Percentiles rank a stretch among this genome's conserved stretches.
Conservation (phyloP, 768 basidiomycete species). For the Leucosporidium yakuticum region DNA sequence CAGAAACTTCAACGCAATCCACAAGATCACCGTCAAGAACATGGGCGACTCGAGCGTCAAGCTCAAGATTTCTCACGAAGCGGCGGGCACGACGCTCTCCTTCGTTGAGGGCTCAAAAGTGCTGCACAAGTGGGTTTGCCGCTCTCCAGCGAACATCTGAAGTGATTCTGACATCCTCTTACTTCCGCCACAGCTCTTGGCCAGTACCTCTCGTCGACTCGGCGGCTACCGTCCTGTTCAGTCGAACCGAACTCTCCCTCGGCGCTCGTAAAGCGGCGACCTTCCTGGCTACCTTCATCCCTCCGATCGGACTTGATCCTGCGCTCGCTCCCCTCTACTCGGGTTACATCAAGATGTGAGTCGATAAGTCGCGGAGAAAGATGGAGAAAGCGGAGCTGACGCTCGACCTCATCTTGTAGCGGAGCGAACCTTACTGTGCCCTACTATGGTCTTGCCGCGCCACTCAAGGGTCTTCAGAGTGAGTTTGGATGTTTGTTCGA, state of each 20-base stretch:
- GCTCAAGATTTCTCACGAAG: conserved; percentile 54
- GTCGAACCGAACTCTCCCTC: neutral
- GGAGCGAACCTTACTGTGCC: neutral
- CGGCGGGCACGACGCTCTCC: conserved; percentile 56
- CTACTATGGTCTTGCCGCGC: neutral
- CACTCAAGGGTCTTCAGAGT: neutral
- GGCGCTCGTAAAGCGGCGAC: neutral
- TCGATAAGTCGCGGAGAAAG: neutral
- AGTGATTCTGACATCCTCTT: neutral
- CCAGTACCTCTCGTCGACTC: neutral
- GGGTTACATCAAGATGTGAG: neutral
- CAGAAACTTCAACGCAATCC: conserved; percentile 49
- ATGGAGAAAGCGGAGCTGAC: no score
- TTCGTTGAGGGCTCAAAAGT: conserved; percentile 37
- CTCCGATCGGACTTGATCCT: neutral
- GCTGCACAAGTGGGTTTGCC: neutral
- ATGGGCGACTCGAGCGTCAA: conserved; percentile 47
- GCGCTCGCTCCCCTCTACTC: neutral
- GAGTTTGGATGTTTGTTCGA: no score
- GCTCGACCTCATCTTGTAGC: neutral
- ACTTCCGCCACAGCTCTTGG: neutral
- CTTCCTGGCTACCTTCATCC: neutral
- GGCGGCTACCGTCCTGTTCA: neutral
- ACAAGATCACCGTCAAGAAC: conserved; percentile 49
- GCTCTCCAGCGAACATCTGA: neutral